Evolutionary conservation across 257 asterid species (phyloP).

Genomic region (Henckelia pumila): DNA sequence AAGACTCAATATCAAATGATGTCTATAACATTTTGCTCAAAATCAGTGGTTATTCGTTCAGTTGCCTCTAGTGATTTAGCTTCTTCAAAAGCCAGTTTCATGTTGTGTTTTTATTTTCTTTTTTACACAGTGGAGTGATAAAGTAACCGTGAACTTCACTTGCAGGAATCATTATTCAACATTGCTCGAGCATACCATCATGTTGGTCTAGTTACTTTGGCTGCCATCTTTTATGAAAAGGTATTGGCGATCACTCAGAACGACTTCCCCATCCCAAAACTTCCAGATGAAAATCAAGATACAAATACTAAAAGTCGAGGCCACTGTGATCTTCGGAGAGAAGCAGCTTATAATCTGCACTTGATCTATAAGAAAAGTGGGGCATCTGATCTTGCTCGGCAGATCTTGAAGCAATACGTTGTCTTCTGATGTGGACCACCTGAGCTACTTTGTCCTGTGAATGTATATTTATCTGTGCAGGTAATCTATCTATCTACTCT

Average conservation of each 20-base stretch:
- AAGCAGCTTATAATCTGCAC: conserved; percentile 84
- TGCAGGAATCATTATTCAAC: conserved; percentile 70
- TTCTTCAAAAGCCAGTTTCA: no score
- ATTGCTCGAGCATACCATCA: conserved; percentile 85
- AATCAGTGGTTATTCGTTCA: no score
- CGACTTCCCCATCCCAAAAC: conserved; percentile 56
- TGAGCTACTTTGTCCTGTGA: not conserved
- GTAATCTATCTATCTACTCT: no score
- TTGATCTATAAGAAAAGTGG: conserved; percentile 72
- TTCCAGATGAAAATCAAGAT: conserved; percentile 26
- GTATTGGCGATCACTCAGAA: conserved; percentile 46
- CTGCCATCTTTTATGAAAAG: conserved; percentile 62
- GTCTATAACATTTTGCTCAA: no score
- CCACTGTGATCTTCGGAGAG: conserved; percentile 72
- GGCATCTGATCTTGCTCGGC: conserved; percentile 83
- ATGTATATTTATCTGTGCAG: not conserved
- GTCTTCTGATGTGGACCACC: conserved; percentile 33
- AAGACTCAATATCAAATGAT: not conserved
- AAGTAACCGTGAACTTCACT: conserved; percentile 1
- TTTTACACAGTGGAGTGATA: no score
- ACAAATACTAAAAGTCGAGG: conserved; percentile 38
- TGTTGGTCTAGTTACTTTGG: conserved; percentile 66
- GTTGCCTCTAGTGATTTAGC: no score
- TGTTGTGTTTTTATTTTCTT: no score
- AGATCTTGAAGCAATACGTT: conserved; percentile 62